Evolutionary conservation across 768 basidiomycete species (phyloP).

Genomic region (Lentinula boryana): DNA sequence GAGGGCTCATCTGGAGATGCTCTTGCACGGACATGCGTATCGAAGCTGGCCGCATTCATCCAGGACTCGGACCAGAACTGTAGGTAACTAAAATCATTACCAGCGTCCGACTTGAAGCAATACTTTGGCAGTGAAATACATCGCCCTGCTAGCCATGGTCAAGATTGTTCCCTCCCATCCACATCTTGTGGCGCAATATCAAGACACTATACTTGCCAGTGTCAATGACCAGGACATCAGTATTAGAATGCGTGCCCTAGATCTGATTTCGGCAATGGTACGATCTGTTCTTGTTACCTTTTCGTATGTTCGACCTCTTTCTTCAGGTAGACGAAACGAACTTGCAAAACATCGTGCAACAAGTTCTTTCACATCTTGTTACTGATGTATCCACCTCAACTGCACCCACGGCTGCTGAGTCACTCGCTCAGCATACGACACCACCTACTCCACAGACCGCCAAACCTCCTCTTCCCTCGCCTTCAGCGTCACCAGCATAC

Average conservation of each 20-base stretch:
- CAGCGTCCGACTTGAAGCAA: background rate
- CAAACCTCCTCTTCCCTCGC: conserved; percentile 32
- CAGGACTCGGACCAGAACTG: conserved; percentile 93
- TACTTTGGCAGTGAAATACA: conserved; percentile 82
- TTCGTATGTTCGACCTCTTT: conserved; percentile 1
- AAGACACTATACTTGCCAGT: conserved; percentile 84
- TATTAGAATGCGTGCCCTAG: conserved; percentile 93
- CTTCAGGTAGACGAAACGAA: conserved; percentile 77
- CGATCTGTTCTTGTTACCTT: conserved; percentile 10
- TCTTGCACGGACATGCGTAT: conserved; percentile 83
- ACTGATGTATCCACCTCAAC: conserved; percentile 43
- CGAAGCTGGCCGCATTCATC: conserved; percentile 88
- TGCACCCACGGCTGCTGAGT: conserved; percentile 57
- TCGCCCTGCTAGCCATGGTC: conserved; percentile 88
- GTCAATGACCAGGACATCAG: conserved; percentile 92
- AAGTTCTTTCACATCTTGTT: conserved; percentile 83
- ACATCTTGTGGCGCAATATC: conserved; percentile 84
- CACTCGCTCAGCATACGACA: conserved; percentile 37
- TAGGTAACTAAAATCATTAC: conserved; percentile 33
- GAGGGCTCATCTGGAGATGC: conserved; percentile 70
- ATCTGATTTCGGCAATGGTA: conserved; percentile 92
- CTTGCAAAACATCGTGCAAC: conserved; percentile 85
- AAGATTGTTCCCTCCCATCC: conserved; percentile 94
- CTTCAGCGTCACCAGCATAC: conserved; percentile 77
- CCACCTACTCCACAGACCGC: conserved; percentile 25